These are phyloP conservation scores for Grigorovia transvaalensis DNA, from an alignment of 805 yeast species.

Conservation along the genomic window DNA sequence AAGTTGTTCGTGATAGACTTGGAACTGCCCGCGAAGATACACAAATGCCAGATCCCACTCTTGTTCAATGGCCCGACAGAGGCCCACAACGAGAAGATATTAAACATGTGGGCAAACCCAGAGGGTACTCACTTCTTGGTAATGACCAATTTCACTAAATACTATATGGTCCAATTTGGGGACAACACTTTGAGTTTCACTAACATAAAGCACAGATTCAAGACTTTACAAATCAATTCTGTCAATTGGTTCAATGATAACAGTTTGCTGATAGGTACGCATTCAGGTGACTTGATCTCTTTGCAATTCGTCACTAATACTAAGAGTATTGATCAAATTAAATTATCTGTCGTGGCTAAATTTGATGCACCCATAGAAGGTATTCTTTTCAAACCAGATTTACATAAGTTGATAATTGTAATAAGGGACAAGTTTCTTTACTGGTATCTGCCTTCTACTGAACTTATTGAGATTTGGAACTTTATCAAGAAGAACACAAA, in stretches of 20 bases:
- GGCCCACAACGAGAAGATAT: slow-evolving; percentile 14
- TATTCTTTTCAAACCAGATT: slow-evolving; percentile 7
- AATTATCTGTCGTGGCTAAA: background rate
- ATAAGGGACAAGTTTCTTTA: slow-evolving; percentile 14
- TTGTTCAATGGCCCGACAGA: slow-evolving; percentile 3
- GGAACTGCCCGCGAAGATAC: slow-evolving; percentile 52
- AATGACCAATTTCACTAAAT: slow-evolving; percentile 26
- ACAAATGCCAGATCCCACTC: slow-evolving; percentile 29
- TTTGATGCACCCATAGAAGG: slow-evolving; percentile 18
- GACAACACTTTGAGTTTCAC: background rate
- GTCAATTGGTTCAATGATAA: background rate
- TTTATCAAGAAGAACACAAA: background rate
- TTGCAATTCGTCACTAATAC: background rate
- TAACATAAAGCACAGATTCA: background rate
- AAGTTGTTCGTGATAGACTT: slow-evolving; percentile 54
- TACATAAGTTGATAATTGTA: slow-evolving; percentile 12
- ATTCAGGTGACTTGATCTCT: background rate
- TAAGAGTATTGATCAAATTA: background rate
- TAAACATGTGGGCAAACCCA: slow-evolving; percentile 19
- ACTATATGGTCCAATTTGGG: slow-evolving; percentile 5
- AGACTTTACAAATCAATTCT: background rate
- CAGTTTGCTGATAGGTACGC: background rate
- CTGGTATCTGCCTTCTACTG: slow-evolving; percentile 6
- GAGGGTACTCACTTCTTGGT: slow-evolving; percentile 13
- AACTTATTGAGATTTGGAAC: background rate